Evolutionary conservation across 2,329 filamentous ascomycete species (phyloP), one percentile per base, ranked within the genome.

Genomic region (Drechmeria coniospora): DNA sequence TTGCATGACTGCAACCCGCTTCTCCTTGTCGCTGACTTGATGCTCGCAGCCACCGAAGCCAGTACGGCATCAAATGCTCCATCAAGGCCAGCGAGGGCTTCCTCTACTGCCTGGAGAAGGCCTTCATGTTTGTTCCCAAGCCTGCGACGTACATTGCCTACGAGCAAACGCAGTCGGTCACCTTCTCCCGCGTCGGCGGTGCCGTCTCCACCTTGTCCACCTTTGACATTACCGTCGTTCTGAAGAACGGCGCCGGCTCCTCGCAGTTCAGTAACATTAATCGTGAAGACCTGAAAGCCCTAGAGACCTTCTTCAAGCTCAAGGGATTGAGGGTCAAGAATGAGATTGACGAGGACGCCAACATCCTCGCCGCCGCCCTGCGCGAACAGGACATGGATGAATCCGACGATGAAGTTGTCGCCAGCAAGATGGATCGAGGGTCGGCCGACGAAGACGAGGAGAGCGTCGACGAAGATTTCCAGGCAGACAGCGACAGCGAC

Each of bases 251-350:
- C n/a, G 67, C 72, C 28, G 79, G 80, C 32, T 84, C 92, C 46
- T 83, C 86, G 43, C 86, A 94, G 47, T 98, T 98, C 61, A 93
- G 84, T 59, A 98, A 98, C 63, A 98, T 98, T 54, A 98, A 94
- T 52, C 79, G 87, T 42, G 90, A 98, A 60, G 90, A 98, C 51
- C 82, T 95, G 54, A 81, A 90, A 57, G 81, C 82, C 6, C 70
- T 98, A n/a, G 90, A 98, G 54, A 76, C 79, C 41, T 98, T 98
- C 61, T 94, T 98, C 70, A 90, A 92, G 57, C 72, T 83, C 41
- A 95, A 95, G 65, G 80, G 78, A 35, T 69, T 98, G 46, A 81
- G 87, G 30, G 86, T 92, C 32, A 95, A 94, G 74, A 98, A 98
- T 53, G 90, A 98, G 58, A 94, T 98, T 61, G 79, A 92, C 36